These are phyloP conservation scores for Ophiostoma quercus DNA, from an alignment of 2,329 filamentous ascomycete species.

Conservation along the genomic window DNA sequence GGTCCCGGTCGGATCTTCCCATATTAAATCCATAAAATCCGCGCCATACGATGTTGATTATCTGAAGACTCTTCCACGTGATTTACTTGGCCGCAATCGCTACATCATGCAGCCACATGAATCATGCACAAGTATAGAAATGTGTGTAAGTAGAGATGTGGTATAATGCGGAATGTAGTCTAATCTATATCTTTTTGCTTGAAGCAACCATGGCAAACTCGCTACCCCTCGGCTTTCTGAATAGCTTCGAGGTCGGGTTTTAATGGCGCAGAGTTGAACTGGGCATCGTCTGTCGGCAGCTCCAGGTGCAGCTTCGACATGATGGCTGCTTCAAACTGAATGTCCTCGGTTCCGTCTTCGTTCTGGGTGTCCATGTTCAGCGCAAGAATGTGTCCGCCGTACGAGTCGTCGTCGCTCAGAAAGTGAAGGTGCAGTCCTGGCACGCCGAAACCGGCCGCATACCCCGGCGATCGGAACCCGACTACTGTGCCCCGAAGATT, in stretches of 20 bases:
- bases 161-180: background rate
- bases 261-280: constrained; percentile 6
- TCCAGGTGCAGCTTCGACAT: constrained; percentile 12
- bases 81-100: background rate
- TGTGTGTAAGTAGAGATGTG: background rate
- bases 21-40: background rate
- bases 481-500: background rate
- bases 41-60: too few species aligned
- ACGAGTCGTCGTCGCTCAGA: constrained; percentile 12
- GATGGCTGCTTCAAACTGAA: constrained; percentile 8
- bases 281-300: background rate
- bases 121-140: background rate
- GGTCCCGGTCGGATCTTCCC: background rate
- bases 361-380: background rate
- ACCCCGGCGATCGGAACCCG: constrained; percentile 14
- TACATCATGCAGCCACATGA: background rate
- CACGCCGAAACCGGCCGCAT: constrained; percentile 6
- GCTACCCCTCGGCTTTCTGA: constrained; percentile 6
- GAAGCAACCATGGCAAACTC: background rate
- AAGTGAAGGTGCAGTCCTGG: constrained; percentile 15
- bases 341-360: background rate
- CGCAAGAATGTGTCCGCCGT: background rate
- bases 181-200: background rate
- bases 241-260: background rate
- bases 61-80: background rate